Conservation (phyloP, 1,139 yeast genomes). For the Yamadazyma atmosphaerica region DNA sequence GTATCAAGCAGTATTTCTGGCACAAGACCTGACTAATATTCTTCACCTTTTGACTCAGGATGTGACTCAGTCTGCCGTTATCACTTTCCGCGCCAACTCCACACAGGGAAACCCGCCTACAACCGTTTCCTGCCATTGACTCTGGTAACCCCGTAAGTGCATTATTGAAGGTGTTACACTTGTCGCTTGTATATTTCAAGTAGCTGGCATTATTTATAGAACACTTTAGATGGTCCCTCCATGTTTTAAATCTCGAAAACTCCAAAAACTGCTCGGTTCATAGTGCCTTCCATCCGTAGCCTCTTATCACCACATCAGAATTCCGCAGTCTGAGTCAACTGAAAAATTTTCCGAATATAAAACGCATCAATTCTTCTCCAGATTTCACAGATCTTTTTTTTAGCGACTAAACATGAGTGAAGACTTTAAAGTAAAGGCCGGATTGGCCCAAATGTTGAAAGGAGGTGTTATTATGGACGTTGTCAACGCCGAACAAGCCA, state of each 20-base stretch:
- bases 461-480: constrained; percentile 64
- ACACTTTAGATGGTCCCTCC: no score
- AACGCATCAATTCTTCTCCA: not conserved
- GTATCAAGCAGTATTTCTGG: not conserved
- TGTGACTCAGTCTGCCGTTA: not conserved
- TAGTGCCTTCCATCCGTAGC: not conserved
- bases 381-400: no score
- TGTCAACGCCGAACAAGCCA: constrained; percentile 48
- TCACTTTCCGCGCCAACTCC: not conserved
- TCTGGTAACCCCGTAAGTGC: not conserved
- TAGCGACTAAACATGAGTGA: constrained; percentile 31
- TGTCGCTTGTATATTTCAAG: not conserved
- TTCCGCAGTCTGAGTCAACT: not conserved
- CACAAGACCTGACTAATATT: no score
- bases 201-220: no score
- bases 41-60: not conserved
- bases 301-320: not conserved
- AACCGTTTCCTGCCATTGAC: not conserved
- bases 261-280: no score
- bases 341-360: not conserved
- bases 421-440: constrained; percentile 69
- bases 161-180: not conserved
- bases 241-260: no score
- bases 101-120: not conserved
- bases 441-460: constrained; percentile 86